phyloP scores from a whole-genome alignment of 805 yeast genomes.

The Candida endomychidarum region DNA sequence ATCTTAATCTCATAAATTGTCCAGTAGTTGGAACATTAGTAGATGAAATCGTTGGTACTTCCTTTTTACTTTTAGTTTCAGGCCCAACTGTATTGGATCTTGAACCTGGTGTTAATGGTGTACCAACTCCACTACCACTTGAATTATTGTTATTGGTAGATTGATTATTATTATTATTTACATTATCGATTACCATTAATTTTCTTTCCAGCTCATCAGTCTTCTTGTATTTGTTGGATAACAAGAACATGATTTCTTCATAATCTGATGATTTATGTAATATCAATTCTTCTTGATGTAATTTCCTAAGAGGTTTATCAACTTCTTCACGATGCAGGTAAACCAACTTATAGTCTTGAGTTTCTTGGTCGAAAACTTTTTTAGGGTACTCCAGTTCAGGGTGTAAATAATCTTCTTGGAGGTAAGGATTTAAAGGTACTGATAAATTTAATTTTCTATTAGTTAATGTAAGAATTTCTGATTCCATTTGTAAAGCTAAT shows the following conservation, averaged over 20 bases:
- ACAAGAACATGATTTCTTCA: conserved; percentile 78
- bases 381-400: conserved; percentile 52
- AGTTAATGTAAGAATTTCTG: conserved; percentile 80
- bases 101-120: conserved; percentile 18
- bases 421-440: conserved; percentile 70
- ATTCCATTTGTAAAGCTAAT: conserved; percentile 77
- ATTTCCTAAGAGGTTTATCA: conserved; percentile 31
- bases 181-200: conserved; percentile 38
- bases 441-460: conserved; percentile 74
- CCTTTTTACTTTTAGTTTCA: conserved; percentile 12
- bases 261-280: conserved; percentile 74
- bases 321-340: conserved; percentile 34
- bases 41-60: conserved; percentile 9
- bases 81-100: conserved; percentile 12
- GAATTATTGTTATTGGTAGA: conserved; percentile 18
- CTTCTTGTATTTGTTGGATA: conserved; percentile 39
- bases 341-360: conserved; percentile 29
- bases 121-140: conserved; percentile 17
- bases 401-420: conserved; percentile 43
- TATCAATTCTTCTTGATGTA: conserved; percentile 43
- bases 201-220: conserved; percentile 40
- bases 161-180: conserved; percentile 22
- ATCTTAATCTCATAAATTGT: conserved; percentile 86
- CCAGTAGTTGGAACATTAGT: conserved; percentile 14
- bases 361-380: conserved; percentile 41